Evolutionary conservation across 306 rosid species (phyloP).

Genomic region (Quercus aquifolioides): DNA sequence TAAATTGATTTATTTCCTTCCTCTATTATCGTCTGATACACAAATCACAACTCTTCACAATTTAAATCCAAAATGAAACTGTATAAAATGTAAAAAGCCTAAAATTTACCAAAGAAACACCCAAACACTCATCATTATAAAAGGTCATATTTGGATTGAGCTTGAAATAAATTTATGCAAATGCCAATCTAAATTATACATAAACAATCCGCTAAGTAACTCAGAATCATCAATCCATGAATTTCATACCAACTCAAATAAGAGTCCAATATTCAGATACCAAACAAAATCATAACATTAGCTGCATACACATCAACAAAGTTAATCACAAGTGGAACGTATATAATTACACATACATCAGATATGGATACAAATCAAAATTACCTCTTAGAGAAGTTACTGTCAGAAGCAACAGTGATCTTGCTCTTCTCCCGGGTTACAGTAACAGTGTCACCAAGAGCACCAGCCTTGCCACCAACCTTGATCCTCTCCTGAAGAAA

Average conservation of each 20-base stretch:
- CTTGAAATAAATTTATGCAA: neutral
- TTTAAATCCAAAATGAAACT: neutral
- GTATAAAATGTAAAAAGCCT: neutral
- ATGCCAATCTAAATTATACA: neutral
- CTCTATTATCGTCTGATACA: neutral
- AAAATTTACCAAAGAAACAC: neutral
- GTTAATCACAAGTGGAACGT: neutral
- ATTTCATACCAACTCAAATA: neutral
- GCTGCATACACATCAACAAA: neutral
- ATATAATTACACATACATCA: neutral
- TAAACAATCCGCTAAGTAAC: too few relatives aligned
- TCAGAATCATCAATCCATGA: too few relatives aligned
- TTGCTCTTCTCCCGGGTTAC: slow-evolving; percentile 72
- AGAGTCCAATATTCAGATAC: neutral
- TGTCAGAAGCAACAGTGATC: slow-evolving; percentile 71
- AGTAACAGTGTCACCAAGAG: slow-evolving; percentile 72
- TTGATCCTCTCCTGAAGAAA: slow-evolving; percentile 60
- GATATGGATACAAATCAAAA: neutral
- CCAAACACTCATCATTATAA: neutral
- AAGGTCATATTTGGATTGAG: neutral
- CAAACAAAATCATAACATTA: neutral
- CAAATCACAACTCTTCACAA: neutral
- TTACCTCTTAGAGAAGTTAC: slow-evolving; percentile 77
- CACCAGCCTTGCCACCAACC: slow-evolving; percentile 72
- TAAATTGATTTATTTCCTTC: neutral